Percentiles rank a stretch among this genome's conserved stretches.
These are phyloP conservation scores for Neurospora tetrasperma DNA, from an alignment of 495 filamentous ascomycete species.

Conservation along the genomic window DNA sequence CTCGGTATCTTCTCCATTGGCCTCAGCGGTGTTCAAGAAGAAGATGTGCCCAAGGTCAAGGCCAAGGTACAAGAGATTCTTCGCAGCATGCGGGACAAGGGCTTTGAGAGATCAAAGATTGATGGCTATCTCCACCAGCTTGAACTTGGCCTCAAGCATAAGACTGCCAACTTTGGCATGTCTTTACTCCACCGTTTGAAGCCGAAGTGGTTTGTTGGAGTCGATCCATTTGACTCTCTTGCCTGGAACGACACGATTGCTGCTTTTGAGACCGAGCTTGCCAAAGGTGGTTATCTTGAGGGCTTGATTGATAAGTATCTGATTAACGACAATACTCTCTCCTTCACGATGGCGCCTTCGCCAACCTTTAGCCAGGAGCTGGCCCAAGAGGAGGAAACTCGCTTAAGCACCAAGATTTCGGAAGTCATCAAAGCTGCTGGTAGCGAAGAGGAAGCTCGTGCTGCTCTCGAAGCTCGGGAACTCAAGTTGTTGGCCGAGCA, in stretches of 20 bases:
- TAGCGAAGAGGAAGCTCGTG: constrained; percentile 56
- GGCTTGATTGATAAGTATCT: constrained; percentile 81
- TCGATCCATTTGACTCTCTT: constrained; percentile 81
- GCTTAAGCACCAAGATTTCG: constrained; percentile 59
- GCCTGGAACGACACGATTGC: constrained; percentile 81
- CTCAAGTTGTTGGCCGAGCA: constrained; percentile 74
- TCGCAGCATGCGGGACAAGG: constrained; percentile 50
- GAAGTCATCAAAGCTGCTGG: constrained; percentile 59
- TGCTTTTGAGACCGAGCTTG: constrained; percentile 64
- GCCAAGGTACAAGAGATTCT: constrained; percentile 59
- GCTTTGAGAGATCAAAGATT: constrained; percentile 82
- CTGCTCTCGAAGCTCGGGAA: constrained; percentile 62
- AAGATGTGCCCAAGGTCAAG: constrained; percentile 67
- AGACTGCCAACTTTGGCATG: constrained; percentile 90
- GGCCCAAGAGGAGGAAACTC: constrained; percentile 62
- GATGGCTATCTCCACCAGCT: constrained; percentile 90
- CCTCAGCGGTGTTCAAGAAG: constrained; percentile 71
- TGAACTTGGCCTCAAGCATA: constrained; percentile 83
- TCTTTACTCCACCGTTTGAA: constrained; percentile 78
- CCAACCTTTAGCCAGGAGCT: constrained; percentile 60
- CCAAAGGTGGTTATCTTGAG: constrained; percentile 70
- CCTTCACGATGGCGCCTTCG: constrained; percentile 90
- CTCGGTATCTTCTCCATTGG: constrained; percentile 82
- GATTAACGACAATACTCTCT: constrained; percentile 72
- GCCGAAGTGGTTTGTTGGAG: constrained; percentile 87